Base-by-base conservation (phyloP, 2,329 filamentous ascomycete genomes). In the Ascosphaera apis region DNA sequence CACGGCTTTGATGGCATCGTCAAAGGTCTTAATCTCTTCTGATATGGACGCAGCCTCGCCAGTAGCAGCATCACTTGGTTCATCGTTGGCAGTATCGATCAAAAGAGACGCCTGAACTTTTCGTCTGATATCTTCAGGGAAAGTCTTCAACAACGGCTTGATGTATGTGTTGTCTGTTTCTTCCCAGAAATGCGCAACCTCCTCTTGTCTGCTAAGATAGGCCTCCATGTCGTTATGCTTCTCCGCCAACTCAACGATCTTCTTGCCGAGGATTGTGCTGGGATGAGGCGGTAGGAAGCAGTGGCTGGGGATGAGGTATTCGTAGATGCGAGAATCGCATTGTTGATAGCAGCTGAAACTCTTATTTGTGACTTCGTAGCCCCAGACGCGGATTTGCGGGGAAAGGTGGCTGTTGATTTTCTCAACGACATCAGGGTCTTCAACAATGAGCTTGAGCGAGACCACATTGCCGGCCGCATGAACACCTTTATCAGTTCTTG, bases 401-500 rank as follows among this genome's bases (percentile, higher is more conserved):
- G 77, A 78, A 30, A 98, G 65, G 38, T 79, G 62, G 25, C 72
- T 67, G 56, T 98, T 98, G 66, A 98, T 92, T 58, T 81, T 91
- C 38, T 83, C 62, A 16, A 95, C 74, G 34, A 93, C 71, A 42
- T 91, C 73, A 8, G 72, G 66, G 39, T 95, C 86, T 55, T 95
- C 86, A 34, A 93, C 76, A 47, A 98, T 95, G 46, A 98, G 65
- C 61, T 98, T 98, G 48, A 95, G 56, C 21, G 82, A 92, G 42
- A 95, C 81, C 48, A 95, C 76, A 50, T 95, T 95, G 36, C 86
- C 88, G 1, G 86, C 86, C 1, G 86, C 86, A 54, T 95, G 86
- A 2, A 95, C 86, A 37, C 88, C 88, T 62, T 95, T 98, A 60
- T 98, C 88, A 0, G 88, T 98, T 43, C 88, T 69, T 3, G 88